phyloP scores from a whole-genome alignment of 257 asterid genomes.

The Leptodermis oblonga region DNA sequence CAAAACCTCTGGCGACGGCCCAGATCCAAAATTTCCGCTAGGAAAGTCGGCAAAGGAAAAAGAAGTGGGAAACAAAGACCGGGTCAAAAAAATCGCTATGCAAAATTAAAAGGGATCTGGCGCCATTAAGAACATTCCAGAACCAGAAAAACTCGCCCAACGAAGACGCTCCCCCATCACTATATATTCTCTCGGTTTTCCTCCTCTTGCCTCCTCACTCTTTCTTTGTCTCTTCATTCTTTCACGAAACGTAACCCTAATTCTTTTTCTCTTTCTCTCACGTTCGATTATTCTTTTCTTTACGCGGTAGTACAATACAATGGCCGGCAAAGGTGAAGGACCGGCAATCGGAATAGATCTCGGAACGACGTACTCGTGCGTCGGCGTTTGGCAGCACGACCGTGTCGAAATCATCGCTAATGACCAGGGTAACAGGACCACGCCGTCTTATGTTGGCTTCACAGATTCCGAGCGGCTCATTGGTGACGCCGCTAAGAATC shows the following conservation, averaged over 20 bases:
- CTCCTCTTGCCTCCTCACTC: background rate
- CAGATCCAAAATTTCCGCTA: no score
- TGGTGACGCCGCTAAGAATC: slow-evolving; percentile 43
- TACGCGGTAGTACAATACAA: slow-evolving; percentile 1
- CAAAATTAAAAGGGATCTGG: background rate
- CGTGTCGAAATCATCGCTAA: slow-evolving; percentile 40
- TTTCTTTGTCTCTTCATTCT: background rate
- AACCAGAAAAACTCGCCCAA: slow-evolving; percentile 5
- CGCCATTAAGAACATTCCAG: slow-evolving; percentile 24
- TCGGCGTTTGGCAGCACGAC: slow-evolving; percentile 43
- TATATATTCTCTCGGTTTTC: background rate
- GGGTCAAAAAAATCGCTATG: background rate
- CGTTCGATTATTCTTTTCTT: background rate
- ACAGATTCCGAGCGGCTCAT: slow-evolving; percentile 43
- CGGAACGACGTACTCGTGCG: slow-evolving; percentile 38
- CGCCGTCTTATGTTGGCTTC: slow-evolving; percentile 40
- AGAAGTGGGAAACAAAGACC: background rate
- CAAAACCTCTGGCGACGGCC: no score
- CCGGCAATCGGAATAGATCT: slow-evolving; percentile 41
- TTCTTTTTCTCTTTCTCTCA: no score
- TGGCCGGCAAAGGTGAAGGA: slow-evolving; percentile 48
- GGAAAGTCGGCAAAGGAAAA: no score
- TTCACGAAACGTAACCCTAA: background rate
- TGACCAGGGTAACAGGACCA: slow-evolving; percentile 43
- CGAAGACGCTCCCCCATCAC: background rate